Conservation (phyloP, 331 rosid species). For the Prunus yedoensis region DNA sequence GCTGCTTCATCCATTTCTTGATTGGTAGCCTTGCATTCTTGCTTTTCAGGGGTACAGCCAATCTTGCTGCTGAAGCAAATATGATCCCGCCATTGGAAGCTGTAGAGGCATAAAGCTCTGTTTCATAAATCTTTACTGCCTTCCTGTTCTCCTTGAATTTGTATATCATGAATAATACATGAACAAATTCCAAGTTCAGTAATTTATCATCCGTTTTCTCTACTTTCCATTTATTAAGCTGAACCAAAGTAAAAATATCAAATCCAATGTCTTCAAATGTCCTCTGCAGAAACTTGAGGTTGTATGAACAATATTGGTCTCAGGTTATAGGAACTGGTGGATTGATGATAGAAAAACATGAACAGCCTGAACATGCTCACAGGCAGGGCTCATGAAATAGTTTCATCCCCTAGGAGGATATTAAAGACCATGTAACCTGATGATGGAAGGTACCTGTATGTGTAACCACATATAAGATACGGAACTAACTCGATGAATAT, state of each 20-base stretch:
- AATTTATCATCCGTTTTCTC: neutral
- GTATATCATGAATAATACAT: slow-evolving; percentile 7
- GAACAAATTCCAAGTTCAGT: slow-evolving; percentile 11
- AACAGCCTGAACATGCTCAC: neutral
- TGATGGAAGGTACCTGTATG: neutral
- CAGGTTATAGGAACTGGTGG: neutral
- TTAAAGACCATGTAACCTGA: neutral
- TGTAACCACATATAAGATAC: too few relatives aligned
- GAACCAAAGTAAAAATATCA: neutral
- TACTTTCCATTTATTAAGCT: slow-evolving; percentile 13
- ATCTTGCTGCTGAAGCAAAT: slow-evolving; percentile 33
- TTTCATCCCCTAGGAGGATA: neutral
- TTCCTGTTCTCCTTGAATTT: neutral
- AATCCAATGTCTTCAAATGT: neutral
- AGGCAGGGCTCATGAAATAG: neutral
- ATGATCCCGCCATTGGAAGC: slow-evolving; percentile 37
- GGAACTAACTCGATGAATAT: too few relatives aligned
- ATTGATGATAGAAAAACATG: neutral
- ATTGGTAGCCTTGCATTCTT: slow-evolving; percentile 66
- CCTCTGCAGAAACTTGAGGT: slow-evolving; percentile 3
- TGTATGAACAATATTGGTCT: neutral
- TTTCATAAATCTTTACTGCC: neutral
- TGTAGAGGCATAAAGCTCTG: slow-evolving; percentile 25
- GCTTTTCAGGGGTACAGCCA: slow-evolving; percentile 63
- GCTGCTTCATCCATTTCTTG: slow-evolving; percentile 71